phyloP scores from a whole-genome alignment of 169 alveolate genomes.

The Haemoproteus tartakovskyi region DNA sequence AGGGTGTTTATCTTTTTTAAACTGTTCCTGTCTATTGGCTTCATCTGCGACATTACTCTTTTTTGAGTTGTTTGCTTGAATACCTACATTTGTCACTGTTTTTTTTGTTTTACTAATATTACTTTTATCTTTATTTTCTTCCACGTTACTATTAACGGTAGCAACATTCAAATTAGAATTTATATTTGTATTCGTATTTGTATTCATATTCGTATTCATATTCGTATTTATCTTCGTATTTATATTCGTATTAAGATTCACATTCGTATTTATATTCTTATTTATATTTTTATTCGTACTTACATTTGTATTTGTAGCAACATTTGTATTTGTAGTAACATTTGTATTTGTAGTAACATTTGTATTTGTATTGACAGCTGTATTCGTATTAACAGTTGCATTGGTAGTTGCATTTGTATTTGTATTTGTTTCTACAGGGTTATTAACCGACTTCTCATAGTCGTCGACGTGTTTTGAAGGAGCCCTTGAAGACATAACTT shows the following conservation, averaged over 20 bases:
- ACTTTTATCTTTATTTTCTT: too few species aligned
- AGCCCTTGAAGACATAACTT: constrained; percentile 71
- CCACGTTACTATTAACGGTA: background rate
- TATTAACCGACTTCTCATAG: constrained; percentile 65
- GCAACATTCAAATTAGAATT: background rate
- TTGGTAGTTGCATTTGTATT: background rate
- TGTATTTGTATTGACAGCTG: background rate
- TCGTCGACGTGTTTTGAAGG: constrained; percentile 78
- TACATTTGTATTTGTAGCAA: constrained; percentile 7
- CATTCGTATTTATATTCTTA: background rate
- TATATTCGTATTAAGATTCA: background rate
- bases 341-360: too few species aligned
- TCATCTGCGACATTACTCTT: too few species aligned
- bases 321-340: background rate
- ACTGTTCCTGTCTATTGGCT: background rate
- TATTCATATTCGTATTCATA: background rate
- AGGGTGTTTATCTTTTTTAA: constrained; percentile 1
- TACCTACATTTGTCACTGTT: too few species aligned
- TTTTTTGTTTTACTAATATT: background rate
- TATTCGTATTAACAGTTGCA: background rate
- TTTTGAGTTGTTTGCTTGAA: too few species aligned
- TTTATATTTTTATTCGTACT: background rate
- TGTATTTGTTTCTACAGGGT: background rate
- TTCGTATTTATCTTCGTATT: background rate
- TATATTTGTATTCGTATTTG: background rate